Conservation (phyloP, 495 filamentous ascomycete genomes). For the Hypoxylon cercidicola region DNA sequence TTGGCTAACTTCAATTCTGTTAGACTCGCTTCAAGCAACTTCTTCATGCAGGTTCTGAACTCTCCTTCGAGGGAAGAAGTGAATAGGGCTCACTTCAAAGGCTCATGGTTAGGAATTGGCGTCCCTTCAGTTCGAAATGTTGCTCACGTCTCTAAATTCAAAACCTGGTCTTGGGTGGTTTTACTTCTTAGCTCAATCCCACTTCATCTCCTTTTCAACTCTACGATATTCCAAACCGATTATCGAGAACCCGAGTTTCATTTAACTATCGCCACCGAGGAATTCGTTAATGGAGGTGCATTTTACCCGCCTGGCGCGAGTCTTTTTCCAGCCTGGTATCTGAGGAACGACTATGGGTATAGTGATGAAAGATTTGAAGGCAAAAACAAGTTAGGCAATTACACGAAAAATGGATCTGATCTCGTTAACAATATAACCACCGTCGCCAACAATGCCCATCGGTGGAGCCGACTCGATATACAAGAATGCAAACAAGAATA, state of each 20-base stretch:
- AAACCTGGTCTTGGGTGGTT: constrained; percentile 38
- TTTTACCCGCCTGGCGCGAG: too few species aligned
- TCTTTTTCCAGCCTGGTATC: too few species aligned
- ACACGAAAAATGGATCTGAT: constrained; percentile 32
- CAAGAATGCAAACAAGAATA: constrained; percentile 26
- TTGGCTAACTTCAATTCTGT: not conserved
- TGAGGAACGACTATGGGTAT: too few species aligned
- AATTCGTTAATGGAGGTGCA: too few species aligned
- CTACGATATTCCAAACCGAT: constrained; percentile 33
- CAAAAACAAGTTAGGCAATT: constrained; percentile 10
- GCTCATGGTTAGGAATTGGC: constrained; percentile 54
- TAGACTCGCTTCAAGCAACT: constrained; percentile 45
- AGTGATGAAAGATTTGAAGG: too few species aligned
- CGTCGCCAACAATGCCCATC: not conserved
- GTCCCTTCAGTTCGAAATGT: constrained; percentile 53
- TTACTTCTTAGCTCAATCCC: constrained; percentile 45
- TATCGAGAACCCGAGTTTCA: constrained; percentile 9
- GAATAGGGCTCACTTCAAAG: constrained; percentile 48
- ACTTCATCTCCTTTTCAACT: constrained; percentile 46
- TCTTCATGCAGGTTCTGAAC: constrained; percentile 55
- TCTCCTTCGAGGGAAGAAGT: constrained; percentile 54
- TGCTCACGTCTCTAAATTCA: constrained; percentile 32
- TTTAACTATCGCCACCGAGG: too few species aligned
- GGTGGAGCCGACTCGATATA: constrained; percentile 22
- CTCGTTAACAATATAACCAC: constrained; percentile 27